A percentile compares a stretch with the other conserved stretches of the same genome.
phyloP scores from a whole-genome alignment of 2,329 filamentous ascomycete species.

The Corynespora cassiicola region DNA sequence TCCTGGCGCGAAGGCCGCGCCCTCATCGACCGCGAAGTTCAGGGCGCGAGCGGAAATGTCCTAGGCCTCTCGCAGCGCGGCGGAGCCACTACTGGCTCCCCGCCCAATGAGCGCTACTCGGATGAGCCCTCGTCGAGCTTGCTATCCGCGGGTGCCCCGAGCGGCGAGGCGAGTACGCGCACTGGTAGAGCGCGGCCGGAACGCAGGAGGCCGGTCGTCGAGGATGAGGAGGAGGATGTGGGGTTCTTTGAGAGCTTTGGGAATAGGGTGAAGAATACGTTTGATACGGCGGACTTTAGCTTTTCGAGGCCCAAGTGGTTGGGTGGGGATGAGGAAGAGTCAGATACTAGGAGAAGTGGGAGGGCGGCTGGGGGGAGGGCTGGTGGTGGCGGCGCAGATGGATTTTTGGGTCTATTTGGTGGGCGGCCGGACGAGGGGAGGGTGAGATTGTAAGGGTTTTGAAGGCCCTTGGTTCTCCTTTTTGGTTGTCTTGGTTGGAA shows the following conservation, averaged over 20 bases:
- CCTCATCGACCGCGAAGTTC: conserved; percentile 82
- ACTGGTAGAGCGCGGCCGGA: conserved; percentile 17
- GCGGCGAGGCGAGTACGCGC: conserved; percentile 18
- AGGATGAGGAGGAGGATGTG: conserved; percentile 71
- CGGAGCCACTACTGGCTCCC: conserved; percentile 10
- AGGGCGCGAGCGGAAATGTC: conserved; percentile 50
- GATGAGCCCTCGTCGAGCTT: conserved; percentile 22
- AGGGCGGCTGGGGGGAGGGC: conserved; percentile 10
- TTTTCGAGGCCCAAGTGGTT: conserved; percentile 79
- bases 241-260: conserved; percentile 85
- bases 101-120: conserved; percentile 30
- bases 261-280: conserved; percentile 87
- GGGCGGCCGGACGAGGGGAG: conserved; percentile 40
- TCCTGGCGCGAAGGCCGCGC: conserved; percentile 92
- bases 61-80: conserved; percentile 35
- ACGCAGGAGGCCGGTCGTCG: conserved; percentile 29
- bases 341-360: conserved; percentile 10
- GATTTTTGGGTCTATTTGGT: conserved; percentile 40
- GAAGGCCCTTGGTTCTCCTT: not conserved
- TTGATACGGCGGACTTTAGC: conserved; percentile 70
- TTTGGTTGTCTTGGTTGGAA: no score
- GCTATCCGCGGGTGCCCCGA: conserved; percentile 8
- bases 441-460: conserved; percentile 34
- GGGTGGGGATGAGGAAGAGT: conserved; percentile 58
- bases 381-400: conserved; percentile 17